A percentile compares a stretch with the other conserved stretches of the same genome.
Conservation (phyloP, 805 yeast genomes). For the Nakazawaea peltata region DNA sequence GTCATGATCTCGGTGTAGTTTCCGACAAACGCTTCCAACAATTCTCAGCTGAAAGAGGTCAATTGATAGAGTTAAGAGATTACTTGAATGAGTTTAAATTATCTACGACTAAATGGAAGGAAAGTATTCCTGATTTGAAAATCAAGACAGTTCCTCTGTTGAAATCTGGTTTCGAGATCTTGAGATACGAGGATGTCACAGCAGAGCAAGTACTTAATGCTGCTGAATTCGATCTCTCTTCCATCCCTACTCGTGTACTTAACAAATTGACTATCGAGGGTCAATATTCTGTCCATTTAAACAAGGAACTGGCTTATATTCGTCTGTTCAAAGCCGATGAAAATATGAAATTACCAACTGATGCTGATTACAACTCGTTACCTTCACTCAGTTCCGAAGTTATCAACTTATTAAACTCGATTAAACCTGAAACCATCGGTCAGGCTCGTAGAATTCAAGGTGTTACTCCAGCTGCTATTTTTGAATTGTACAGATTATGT, state of each 20-base stretch:
- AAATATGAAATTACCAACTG: conserved; percentile 55
- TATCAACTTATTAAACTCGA: conserved; percentile 54
- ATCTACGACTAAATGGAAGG: conserved; percentile 61
- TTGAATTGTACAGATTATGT: conserved; percentile 61
- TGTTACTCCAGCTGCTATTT: conserved; percentile 86
- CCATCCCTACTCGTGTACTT: conserved; percentile 35
- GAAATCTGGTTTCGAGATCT: conserved; percentile 64
- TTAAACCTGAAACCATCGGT: conserved; percentile 85
- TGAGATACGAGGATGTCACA: conserved; percentile 42
- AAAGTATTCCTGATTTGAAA: conserved; percentile 32
- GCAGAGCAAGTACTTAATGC: conserved; percentile 28
- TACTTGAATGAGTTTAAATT: conserved; percentile 35
- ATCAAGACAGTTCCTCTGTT: conserved; percentile 47
- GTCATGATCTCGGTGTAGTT: conserved; percentile 60
- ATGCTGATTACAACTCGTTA: conserved; percentile 51
- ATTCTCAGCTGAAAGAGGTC: conserved; percentile 33
- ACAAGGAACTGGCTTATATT: conserved; percentile 62
- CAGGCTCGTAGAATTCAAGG: conserved; percentile 95
- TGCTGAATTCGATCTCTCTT: conserved; percentile 19
- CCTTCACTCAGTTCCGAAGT: conserved; percentile 74
- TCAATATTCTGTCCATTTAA: conserved; percentile 72
- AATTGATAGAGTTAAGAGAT: conserved; percentile 35
- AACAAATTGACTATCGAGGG: conserved; percentile 72
- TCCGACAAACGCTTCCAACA: conserved; percentile 45
- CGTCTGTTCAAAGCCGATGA: conserved; percentile 84